Evolutionary conservation across 768 basidiomycete species (phyloP), one percentile per base, ranked within the genome.

Genomic region (Suillus spraguei): DNA sequence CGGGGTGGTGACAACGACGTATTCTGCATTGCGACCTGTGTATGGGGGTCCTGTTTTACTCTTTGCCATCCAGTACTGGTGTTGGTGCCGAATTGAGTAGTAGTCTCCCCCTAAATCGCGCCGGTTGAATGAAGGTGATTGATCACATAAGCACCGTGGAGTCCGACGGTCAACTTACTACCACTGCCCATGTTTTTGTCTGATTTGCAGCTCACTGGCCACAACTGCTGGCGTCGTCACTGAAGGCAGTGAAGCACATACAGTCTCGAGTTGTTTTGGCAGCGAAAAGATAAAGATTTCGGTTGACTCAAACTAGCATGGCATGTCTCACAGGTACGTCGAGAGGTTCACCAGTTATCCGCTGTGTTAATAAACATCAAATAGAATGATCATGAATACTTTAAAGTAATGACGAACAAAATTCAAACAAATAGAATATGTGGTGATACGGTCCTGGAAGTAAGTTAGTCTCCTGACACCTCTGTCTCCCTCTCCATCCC

Each of bases 31-130:
- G 24, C 68, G 53, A 10, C 72, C 65, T 33, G 64, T 66, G 47
- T 75, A 75, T 0, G 75, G 74, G 0, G 74, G 74, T 1, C 74
- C 75, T 7, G 64, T 9, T 49, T 73, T 76, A 7, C 64, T 33
- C 63, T 36, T 65, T 39, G 62, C 38, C 62, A 63, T 63, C 24
- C 10, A 33, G 36, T 24, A 17, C 35, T 53, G 17, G 16, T 17
- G 50, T 32, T 17, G 9, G 50, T 32, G 50, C 50, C 50, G 28
- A 28, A 28, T 17, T 22, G 28, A 32, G 9, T 32, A 39, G 36
- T 28, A 24, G 55, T 39, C 36, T 56, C 55, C 55, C 28, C 28
- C 28, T 28, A 28, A 28, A 28, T 28, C 28, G 28, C 28, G 28
- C 4, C 28, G 4, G 28, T 28, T 4, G 28, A 28, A 28, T 28